Evolutionary conservation across 2,329 filamentous ascomycete genomes (phyloP).

Genomic region (Beauveria australis): DNA sequence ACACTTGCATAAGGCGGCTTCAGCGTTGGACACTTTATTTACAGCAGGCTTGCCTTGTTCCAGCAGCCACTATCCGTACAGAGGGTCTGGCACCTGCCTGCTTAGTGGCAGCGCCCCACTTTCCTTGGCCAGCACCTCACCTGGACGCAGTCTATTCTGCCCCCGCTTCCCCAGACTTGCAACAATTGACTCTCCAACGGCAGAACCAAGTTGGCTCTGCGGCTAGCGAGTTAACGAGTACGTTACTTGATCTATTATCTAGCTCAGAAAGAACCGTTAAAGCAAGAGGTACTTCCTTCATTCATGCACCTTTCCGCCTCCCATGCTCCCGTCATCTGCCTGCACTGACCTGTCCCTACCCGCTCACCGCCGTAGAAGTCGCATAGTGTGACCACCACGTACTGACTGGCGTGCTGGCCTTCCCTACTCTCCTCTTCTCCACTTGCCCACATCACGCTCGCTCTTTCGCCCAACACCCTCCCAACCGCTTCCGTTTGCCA

Average conservation of each 20-base stretch:
- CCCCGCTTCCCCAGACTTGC: constrained; percentile 11
- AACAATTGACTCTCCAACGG: background rate
- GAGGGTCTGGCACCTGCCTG: background rate
- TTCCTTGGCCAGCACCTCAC: constrained; percentile 2
- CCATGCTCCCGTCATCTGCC: background rate
- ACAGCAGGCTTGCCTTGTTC: background rate
- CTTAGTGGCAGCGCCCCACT: background rate
- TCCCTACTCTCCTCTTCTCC: background rate
- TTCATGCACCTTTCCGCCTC: background rate
- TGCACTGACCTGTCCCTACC: background rate
- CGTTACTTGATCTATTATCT: no score
- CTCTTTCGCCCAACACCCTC: background rate
- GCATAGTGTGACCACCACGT: background rate
- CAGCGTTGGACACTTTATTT: background rate
- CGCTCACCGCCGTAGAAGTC: background rate
- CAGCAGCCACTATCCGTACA: background rate
- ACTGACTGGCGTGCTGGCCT: background rate
- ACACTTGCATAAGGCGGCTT: background rate
- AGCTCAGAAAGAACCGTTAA: background rate
- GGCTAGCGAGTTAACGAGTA: no score
- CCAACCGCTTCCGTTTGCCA: background rate
- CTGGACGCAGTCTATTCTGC: constrained; percentile 1
- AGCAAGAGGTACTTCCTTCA: background rate
- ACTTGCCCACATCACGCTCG: background rate
- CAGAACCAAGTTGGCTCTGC: background rate